These are phyloP conservation scores for Martensiomyces pterosporus DNA, from an alignment of 192 early-diverging fungal genomes.

Conservation along the genomic window DNA sequence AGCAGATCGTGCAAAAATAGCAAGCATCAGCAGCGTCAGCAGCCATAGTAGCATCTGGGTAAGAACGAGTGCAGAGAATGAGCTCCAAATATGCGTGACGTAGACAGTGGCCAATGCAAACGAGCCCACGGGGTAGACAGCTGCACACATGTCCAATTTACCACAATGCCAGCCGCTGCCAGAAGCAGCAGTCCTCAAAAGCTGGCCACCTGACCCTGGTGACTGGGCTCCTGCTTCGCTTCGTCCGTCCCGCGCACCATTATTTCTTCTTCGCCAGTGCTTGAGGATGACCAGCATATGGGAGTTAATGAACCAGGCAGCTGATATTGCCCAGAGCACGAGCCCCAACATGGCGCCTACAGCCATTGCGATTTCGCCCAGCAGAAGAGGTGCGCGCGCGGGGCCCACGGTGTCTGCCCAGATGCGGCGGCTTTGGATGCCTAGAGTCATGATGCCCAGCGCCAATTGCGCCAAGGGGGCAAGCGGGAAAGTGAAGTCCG, in stretches of 20 bases:
- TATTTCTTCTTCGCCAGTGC: too few species aligned
- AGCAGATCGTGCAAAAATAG: neutral
- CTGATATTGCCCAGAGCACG: conserved; percentile 23
- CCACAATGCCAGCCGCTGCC: neutral
- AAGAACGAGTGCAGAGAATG: conserved; percentile 4
- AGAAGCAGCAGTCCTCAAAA: neutral
- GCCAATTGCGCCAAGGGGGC: conserved; percentile 19
- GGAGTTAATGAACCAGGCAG: conserved; percentile 25
- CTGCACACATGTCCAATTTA: conserved; percentile 1
- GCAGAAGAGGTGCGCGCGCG: conserved; percentile 23
- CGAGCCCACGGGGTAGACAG: conserved; percentile 17
- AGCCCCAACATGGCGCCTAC: conserved; percentile 38
- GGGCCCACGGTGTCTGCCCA: conserved; percentile 29
- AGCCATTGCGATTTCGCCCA: conserved; percentile 42
- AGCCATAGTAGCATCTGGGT: too few species aligned
- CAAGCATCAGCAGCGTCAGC: conserved; percentile 8
- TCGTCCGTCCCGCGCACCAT: too few species aligned
- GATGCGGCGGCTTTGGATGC: conserved; percentile 31
- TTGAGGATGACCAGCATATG: conserved; percentile 16
- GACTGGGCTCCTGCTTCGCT: too few species aligned
- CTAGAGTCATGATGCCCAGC: conserved; percentile 27
- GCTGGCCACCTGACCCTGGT: too few species aligned
- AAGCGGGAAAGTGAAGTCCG: conserved; percentile 13
- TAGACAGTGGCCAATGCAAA: conserved; percentile 26
- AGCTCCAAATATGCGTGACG: conserved; percentile 31